Percentiles rank a stretch among this genome's conserved stretches.
Conservation (phyloP, 371 early-diverging fungal species). For the Mortierella sp. region DNA sequence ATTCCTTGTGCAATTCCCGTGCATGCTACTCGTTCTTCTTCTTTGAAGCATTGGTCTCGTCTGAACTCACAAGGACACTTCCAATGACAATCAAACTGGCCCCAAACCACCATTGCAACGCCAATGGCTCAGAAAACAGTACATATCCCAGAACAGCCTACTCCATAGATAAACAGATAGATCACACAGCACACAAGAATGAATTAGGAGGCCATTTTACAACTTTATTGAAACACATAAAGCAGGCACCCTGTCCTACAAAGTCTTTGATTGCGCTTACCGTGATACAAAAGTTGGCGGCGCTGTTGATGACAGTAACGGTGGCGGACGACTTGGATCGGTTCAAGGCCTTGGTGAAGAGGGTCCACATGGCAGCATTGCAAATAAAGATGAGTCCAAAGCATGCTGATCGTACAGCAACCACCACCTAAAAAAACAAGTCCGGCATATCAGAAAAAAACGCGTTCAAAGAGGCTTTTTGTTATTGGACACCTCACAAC, state of each 20-base stretch:
- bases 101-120: conserved; percentile 84
- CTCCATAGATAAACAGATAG: not conserved
- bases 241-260: no score
- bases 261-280: conserved; percentile 52
- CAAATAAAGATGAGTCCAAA: conserved; percentile 73
- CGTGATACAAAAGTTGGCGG: conserved; percentile 79
- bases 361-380: conserved; percentile 87
- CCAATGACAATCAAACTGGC: conserved; percentile 79
- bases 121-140: conserved; percentile 78
- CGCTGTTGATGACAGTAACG: conserved; percentile 82
- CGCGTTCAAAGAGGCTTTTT: not conserved
- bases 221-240: not conserved
- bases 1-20: not conserved
- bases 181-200: not conserved
- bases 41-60: conserved; percentile 24
- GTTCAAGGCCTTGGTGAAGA: conserved; percentile 84
- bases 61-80: conserved; percentile 64
- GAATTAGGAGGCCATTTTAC: not conserved
- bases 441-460: not conserved
- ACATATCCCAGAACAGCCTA: conserved; percentile 78
- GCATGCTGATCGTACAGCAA: conserved; percentile 65
- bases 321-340: conserved; percentile 77
- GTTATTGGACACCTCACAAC: not conserved
- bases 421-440: conserved; percentile 44
- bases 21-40: conserved; percentile 25